Conservation (phyloP, 768 basidiomycete genomes). For the Boletus coccyginus region DNA sequence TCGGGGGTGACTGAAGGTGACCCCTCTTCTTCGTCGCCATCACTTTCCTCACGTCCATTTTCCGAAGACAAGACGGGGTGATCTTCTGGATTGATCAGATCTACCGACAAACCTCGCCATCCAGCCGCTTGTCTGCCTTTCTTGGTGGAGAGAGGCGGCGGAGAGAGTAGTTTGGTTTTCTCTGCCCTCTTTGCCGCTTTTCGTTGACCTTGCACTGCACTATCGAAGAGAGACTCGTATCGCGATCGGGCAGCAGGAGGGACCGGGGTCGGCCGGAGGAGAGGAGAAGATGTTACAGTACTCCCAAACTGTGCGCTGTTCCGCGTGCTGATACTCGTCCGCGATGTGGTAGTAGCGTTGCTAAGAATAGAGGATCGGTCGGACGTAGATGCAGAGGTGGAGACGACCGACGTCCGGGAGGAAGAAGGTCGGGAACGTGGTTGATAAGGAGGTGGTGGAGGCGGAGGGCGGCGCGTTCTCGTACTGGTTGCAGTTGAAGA, state of each 20-base stretch:
- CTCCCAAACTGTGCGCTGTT: conserved; percentile 24
- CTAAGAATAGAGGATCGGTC: conserved; percentile 66
- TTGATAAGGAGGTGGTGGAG: conserved; percentile 35
- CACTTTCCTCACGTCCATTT: conserved; percentile 13
- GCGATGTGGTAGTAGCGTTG: conserved; percentile 36
- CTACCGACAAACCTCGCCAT: conserved; percentile 72
- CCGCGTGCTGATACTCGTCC: conserved; percentile 38
- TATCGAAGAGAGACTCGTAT: conserved; percentile 65
- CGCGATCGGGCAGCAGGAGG: conserved; percentile 61
- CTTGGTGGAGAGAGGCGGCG: conserved; percentile 38
- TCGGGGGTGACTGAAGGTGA: conserved; percentile 31
- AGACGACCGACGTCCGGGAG: conserved; percentile 36
- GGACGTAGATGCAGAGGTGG: conserved; percentile 44
- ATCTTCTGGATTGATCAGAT: conserved; percentile 49
- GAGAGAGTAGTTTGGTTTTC: conserved; percentile 28
- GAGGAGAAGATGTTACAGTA: conserved; percentile 28
- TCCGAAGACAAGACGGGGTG: conserved; percentile 14
- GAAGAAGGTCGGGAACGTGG: conserved; percentile 32
- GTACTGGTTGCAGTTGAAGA: conserved; percentile 37
- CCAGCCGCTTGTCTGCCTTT: conserved; percentile 59
- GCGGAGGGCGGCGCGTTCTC: conserved; percentile 38
- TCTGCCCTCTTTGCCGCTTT: conserved; percentile 34
- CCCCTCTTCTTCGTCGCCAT: conserved; percentile 29
- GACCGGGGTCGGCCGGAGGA: conserved; percentile 60
- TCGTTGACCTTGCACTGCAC: conserved; percentile 53